Conservation (phyloP, 306 rosid genomes). For the Dryas octopetala region DNA sequence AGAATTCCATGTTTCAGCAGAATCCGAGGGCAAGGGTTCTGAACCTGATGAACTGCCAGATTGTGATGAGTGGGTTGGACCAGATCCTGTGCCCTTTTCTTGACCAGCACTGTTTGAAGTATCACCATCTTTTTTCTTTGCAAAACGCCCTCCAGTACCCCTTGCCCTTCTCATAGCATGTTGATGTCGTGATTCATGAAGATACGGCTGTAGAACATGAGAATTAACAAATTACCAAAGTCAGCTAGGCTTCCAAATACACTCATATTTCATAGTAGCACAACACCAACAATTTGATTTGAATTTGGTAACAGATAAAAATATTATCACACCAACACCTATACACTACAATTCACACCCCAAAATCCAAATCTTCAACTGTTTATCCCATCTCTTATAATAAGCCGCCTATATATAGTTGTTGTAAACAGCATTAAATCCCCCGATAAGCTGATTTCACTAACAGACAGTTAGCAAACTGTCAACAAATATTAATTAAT, state of each 20-base stretch:
- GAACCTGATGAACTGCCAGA: conserved; percentile 85
- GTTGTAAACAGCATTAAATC: background rate
- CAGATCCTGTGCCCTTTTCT: conserved; percentile 53
- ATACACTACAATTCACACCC: background rate
- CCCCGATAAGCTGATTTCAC: background rate
- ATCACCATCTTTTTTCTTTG: conserved; percentile 58
- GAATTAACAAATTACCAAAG: conserved; percentile 27
- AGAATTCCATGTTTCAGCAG: conserved; percentile 78
- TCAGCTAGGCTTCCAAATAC: background rate
- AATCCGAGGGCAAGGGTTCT: conserved; percentile 63
- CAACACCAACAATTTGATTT: background rate
- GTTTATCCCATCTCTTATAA: background rate
- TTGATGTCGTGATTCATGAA: conserved; percentile 96
- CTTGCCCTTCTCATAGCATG: conserved; percentile 98
- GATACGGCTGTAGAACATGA: conserved; percentile 72
- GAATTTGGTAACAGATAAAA: background rate
- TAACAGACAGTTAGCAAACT: background rate
- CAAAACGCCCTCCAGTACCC: conserved; percentile 94
- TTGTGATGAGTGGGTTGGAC: conserved; percentile 66
- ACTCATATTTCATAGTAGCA: background rate
- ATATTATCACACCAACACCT: background rate
- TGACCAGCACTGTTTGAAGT: conserved; percentile 42
- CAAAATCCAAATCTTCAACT: background rate
- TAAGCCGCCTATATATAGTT: background rate
- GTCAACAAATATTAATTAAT: background rate